Evolutionary conservation across 1,139 yeast species (phyloP), one percentile per base, ranked within the genome.

Genomic region (Torulaspora pretoriensis): DNA sequence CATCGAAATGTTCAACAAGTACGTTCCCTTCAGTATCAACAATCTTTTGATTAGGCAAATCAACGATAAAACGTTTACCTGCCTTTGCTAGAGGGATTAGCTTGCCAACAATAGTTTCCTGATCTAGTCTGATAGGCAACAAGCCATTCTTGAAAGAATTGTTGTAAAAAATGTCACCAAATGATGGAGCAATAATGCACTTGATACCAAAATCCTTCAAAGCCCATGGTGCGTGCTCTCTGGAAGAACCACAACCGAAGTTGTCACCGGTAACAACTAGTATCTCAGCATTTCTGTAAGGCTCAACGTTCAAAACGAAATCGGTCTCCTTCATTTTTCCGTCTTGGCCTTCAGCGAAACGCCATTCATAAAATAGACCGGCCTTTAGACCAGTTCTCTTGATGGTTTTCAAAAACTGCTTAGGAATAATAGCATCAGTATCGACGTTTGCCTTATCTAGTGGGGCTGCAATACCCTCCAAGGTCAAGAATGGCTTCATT

Each of bases 211-310:
- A 92, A 70, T 92, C 98, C 61, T 88, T 90, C 55, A 92, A 77
- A 3, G 98, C 98, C 98, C 98, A 92, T 48, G 98, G 97, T 19
- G 98, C 98, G 62, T 92, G 98, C 68, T 92, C 98, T 76, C 98
- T 87, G 4, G 97, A 89, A 34, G 97, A 90, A 60, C 98, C 98
- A 73, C 98, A 92, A 54, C 98, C 98, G 65, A 92, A 92, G 73
- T 92, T 92, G 66, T 87, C 95, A 66, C 98, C 98, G 40, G 95
- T 82, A 51, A 90, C 96, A 55, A 90, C 84, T 56, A 92, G 74
- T 55, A 90, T 82, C 68, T 85, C 82, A 19, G 97, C 83, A 34
- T 75, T 64, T 57, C 82, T 78, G 74, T 81, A 90, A 43, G 96
- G 96, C 46, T 77, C 84, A 43, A 80, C 85, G 65, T 92, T 92